Evolutionary conservation across 768 basidiomycete species (phyloP), one percentile per base, ranked within the genome.

Genomic region (Auricularia sp.): DNA sequence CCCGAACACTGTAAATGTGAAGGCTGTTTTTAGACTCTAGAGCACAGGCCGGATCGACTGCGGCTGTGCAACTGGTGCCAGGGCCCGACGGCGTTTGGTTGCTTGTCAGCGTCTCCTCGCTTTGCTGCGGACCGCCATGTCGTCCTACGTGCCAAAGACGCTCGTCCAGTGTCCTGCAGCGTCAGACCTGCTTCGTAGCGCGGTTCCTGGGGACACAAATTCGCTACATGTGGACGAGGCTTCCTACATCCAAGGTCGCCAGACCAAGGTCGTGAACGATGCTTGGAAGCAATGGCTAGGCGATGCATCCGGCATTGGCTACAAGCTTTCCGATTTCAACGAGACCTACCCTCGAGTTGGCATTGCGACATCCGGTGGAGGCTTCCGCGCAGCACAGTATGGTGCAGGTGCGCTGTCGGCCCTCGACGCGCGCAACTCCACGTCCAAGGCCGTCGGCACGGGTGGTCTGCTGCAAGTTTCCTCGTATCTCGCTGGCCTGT

Each of bases 391-490:
- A 0, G 87, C 87, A 0, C 82, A 83, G 66, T 88, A 81, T 65
- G 86, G 83, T 24, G 89, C 86, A 0, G 87, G 79, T 8, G 80
- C 82, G 62, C 69, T 87, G 21, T 79, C 76, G 14, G 85, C 78
- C 1, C 73, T 89, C 58, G 88, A 91, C 75, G 81, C 81, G 33
- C 77, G 86, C 45, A 89, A 89, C 65, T 72, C 73, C 1, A 80
- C 85, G 16, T 78, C 86, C 34, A 84, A 83, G 68, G 72, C 76
- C 1, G 77, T 76, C 2, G 87, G 87, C 5, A 85, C 86, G 0
- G 88, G 88, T 2, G 88, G 87, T 2, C 77, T 90, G 14, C 74
- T 88, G 61, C 89, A 90, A 71, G 84, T 87, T n/a, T 74, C 84
- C 3, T 85, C 84, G 2, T 92, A 91, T 75, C 76, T 88, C 51